Conservation (phyloP, 176 grass and related monocot species). For the Elaeis guineensis region DNA sequence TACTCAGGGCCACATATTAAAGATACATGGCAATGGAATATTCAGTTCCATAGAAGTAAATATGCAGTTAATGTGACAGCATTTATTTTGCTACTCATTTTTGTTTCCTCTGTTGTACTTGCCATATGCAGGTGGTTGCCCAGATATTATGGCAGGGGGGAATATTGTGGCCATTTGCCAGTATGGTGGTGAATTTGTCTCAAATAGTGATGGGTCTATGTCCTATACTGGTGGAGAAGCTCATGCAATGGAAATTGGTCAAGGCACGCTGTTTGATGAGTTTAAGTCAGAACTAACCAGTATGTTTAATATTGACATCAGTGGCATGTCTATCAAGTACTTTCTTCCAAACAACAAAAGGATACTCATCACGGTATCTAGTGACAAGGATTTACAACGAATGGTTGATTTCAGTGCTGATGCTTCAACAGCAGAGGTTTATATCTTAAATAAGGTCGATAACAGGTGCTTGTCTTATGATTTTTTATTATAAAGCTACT, state of each 20-base stretch:
- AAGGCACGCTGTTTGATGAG: slow-evolving; percentile 55
- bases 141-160: slow-evolving; percentile 6
- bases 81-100: no score
- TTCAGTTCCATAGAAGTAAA: no score
- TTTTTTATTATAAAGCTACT: no score
- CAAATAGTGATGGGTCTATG: slow-evolving; percentile 51
- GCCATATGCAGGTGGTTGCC: not conserved
- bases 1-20: no score
- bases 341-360: slow-evolving; percentile 83
- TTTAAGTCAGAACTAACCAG: slow-evolving; percentile 71
- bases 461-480: slow-evolving; percentile 40
- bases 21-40: no score
- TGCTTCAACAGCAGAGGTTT: slow-evolving; percentile 63
- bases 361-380: slow-evolving; percentile 80
- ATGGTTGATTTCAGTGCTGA: slow-evolving; percentile 88
- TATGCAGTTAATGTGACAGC: no score
- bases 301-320: slow-evolving; percentile 68
- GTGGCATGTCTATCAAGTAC: slow-evolving; percentile 72
- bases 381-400: slow-evolving; percentile 80
- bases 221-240: slow-evolving; percentile 91
- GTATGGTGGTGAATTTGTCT: slow-evolving; percentile 80
- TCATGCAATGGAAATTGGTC: slow-evolving; percentile 65
- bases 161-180: slow-evolving; percentile 76
- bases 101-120: not conserved
- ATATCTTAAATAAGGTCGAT: slow-evolving; percentile 74